These are phyloP conservation scores for Mortierella sp. DNA, from an alignment of 371 early-diverging fungal species.

Conservation along the genomic window DNA sequence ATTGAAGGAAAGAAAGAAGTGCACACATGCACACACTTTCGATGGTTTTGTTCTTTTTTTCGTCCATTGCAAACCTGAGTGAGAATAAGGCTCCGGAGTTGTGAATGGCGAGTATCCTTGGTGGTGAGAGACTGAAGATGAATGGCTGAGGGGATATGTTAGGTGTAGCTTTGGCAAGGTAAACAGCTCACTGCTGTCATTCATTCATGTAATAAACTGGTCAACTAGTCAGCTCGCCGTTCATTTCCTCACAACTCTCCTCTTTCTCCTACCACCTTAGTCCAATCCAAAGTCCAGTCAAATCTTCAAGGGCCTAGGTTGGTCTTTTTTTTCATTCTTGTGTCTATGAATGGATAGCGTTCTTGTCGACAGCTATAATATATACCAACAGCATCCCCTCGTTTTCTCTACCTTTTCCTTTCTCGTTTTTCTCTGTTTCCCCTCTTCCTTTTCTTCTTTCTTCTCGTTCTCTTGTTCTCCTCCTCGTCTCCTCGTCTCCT, in stretches of 20 bases:
- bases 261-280: no score
- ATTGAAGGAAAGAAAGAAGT: no score
- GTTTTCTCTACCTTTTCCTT: not conserved
- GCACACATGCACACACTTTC: no score
- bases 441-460: not conserved
- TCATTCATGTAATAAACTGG: not conserved
- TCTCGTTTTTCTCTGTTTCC: not conserved
- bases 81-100: not conserved
- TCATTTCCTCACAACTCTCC: not conserved
- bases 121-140: not conserved
- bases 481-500: not conserved
- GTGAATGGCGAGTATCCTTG: no score
- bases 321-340: not conserved
- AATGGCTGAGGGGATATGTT: not conserved
- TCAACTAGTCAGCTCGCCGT: not conserved
- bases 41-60: no score
- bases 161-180: not conserved
- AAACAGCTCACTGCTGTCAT: slow-evolving; percentile 3
- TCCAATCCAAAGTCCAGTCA: not conserved
- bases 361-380: not conserved
- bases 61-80: not conserved
- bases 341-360: no score
- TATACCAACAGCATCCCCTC: not conserved
- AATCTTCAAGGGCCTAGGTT: not conserved
- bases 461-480: not conserved